Conservation (phyloP, 2,329 filamentous ascomycete genomes). For the Grosmannia serpens region DNA sequence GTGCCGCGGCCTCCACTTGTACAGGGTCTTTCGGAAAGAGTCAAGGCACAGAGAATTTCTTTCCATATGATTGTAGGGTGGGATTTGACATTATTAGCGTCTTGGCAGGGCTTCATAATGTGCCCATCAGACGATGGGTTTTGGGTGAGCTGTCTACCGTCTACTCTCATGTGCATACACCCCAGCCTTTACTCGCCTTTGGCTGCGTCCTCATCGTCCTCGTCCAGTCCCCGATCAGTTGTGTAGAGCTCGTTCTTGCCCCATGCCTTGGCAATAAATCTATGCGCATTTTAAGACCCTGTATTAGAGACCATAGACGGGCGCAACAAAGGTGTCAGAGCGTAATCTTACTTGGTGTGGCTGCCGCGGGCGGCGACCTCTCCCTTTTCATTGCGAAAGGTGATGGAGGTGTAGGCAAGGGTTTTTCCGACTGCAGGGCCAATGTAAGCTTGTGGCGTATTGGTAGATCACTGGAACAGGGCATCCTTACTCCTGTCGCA, state of each 20-base stretch:
- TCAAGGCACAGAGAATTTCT: too few relatives aligned
- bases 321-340: background rate
- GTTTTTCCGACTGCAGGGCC: conserved; percentile 45
- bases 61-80: too few relatives aligned
- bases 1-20: too few relatives aligned
- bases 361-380: conserved; percentile 51
- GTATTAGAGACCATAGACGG: background rate
- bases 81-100: too few relatives aligned
- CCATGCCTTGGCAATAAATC: conserved; percentile 18
- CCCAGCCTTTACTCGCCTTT: background rate
- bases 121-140: too few relatives aligned
- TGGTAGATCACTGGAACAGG: background rate
- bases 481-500: conserved; percentile 46
- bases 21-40: too few relatives aligned
- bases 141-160: too few relatives aligned
- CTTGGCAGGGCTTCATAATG: too few relatives aligned
- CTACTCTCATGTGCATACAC: background rate
- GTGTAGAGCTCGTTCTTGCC: conserved; percentile 12
- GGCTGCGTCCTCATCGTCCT: conserved; percentile 15
- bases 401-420: conserved; percentile 48
- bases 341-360: conserved; percentile 47
- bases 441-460: background rate
- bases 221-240: conserved; percentile 7
- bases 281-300: background rate
- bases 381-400: conserved; percentile 47